Evolutionary conservation across 768 basidiomycete genomes (phyloP), one percentile per base, ranked within the genome.

Genomic region (Galerina marginata): DNA sequence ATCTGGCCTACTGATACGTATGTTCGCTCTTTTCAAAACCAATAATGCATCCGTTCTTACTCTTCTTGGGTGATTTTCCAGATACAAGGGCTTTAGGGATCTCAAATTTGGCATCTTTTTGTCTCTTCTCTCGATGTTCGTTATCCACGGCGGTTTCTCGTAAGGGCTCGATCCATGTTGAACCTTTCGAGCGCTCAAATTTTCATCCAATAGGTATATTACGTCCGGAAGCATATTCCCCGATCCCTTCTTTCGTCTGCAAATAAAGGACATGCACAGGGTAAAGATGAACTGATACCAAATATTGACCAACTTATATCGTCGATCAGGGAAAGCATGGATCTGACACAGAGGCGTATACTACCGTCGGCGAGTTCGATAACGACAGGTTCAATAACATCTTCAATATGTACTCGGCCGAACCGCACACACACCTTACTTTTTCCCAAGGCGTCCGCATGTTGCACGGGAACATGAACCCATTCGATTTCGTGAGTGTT

Each of bases 1-100:
- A 81, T 82, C 57, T 81, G 79, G 77, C 80, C 80, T 6, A 61
- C 40, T 11, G 80, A 82, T 63, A 82, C 80, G 79, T 81, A 54
- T n/a, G 15, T 6, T 9, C 3, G 40, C 37, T 4, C 14, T 12
- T 16, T 44, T 20, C 20, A 20, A 20, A 20, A 20, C 20, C 20
- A 20, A 20, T 20, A 20, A 20, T 2, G 20, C 20, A 20, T 20
- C 20, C 20, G n/a, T 11, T 50, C 23, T 33, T 11, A 61, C 36
- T 45, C n/a, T 56, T 29, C 1, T 16, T 29, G 37, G 37, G 26
- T 26, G 23, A 16, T 15, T 37, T 36, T 25, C 20, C 57, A 81
- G 78, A n/a, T 81, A 72, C 59, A 46, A 23, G 10, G 79, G 80
- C 11, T 73, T 80, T 60, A 69, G 79, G 44, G 73, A 65, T 51